A percentile compares a stretch with the other conserved stretches of the same genome.
phyloP scores from a whole-genome alignment of 2,329 filamentous ascomycete species.

The Colletotrichum endophyticum region DNA sequence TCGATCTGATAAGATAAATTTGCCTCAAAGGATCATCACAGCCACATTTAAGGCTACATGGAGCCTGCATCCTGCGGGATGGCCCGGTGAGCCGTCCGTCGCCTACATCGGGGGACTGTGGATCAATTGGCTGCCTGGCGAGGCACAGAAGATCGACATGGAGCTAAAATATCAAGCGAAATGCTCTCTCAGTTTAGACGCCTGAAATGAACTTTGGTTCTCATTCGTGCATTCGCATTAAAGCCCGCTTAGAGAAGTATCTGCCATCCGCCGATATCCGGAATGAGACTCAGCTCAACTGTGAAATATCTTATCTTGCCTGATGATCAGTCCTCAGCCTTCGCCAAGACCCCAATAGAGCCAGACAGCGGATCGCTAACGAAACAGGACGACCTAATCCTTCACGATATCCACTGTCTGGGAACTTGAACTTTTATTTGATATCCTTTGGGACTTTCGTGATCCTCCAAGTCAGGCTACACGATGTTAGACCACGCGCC shows the following conservation, averaged over 20 bases:
- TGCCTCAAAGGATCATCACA: neutral
- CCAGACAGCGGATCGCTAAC: neutral
- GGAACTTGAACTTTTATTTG: neutral
- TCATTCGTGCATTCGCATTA: neutral
- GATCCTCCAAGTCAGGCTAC: neutral
- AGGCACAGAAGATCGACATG: neutral
- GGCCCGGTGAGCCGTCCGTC: neutral
- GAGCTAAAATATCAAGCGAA: neutral
- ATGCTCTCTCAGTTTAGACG: neutral
- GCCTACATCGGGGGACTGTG: neutral
- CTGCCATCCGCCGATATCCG: neutral
- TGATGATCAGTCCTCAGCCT: neutral
- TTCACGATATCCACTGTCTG: neutral
- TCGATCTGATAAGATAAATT: neutral
- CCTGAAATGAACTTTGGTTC: neutral
- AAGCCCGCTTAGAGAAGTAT: neutral
- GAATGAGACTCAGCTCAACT: neutral
- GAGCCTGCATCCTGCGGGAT: neutral
- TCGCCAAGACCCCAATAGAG: neutral
- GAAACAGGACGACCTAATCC: neutral
- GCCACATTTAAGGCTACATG: neutral
- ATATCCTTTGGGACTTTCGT: neutral
- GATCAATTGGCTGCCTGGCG: neutral
- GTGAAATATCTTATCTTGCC: neutral
- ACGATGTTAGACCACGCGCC: neutral